Conservation (phyloP, 2,329 filamentous ascomycete species). For the Penicillium sp. region DNA sequence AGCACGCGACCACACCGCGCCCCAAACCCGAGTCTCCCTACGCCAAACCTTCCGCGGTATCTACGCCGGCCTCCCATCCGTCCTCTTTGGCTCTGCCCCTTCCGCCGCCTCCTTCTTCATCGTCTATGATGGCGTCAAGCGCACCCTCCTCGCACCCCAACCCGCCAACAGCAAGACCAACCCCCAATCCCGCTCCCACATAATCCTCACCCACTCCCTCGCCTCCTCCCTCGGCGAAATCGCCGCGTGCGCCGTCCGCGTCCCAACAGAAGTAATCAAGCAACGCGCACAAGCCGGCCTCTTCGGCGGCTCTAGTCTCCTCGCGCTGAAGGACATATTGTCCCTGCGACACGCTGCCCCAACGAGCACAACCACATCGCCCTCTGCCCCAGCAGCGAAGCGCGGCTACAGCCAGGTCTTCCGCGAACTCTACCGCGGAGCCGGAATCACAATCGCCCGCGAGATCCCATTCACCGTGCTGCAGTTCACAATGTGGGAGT, state of each 20-base stretch:
- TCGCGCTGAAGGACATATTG: conserved; percentile 70
- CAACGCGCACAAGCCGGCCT: conserved; percentile 89
- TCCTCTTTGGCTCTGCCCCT: conserved; percentile 86
- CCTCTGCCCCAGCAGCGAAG: conserved; percentile 28
- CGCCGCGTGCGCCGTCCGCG: conserved; percentile 85
- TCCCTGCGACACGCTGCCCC: conserved; percentile 44
- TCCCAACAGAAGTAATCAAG: conserved; percentile 96
- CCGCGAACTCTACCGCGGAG: conserved; percentile 86
- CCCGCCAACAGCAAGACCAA: conserved; percentile 19
- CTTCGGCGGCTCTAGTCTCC: conserved; percentile 67
- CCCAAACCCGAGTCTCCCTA: conserved; percentile 63
- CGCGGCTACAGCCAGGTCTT: conserved; percentile 60
- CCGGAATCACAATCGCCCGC: conserved; percentile 86
- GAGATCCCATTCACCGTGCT: conserved; percentile 97
- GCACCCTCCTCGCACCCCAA: conserved; percentile 44
- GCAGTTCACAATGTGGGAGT: conserved; percentile 97
- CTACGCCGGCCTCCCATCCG: conserved; percentile 87
- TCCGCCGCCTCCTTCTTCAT: conserved; percentile 97
- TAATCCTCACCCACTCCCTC: conserved; percentile 67
- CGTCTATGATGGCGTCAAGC: conserved; percentile 79
- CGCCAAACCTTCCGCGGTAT: conserved; percentile 87
- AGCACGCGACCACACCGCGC: conserved; percentile 58
- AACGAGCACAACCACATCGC: not conserved
- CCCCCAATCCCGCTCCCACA: conserved; percentile 34
- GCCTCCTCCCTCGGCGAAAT: conserved; percentile 86